Percentiles rank a stretch among this genome's conserved stretches.
phyloP scores from a whole-genome alignment of 768 basidiomycete species.

The Thelephora ganbajun region DNA sequence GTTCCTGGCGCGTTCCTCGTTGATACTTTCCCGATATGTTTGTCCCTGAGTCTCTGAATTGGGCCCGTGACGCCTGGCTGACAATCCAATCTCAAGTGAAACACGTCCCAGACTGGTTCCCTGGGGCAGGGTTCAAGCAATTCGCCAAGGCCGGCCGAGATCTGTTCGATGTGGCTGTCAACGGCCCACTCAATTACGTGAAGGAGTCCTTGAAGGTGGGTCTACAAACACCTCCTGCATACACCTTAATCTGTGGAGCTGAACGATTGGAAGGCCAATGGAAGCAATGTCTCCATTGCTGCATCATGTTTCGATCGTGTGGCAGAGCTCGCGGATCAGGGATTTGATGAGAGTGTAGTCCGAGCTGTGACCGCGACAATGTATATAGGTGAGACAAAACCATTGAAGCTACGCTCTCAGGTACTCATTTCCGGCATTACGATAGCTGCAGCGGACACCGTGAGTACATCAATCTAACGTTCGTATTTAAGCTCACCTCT shows the following conservation, averaged over 20 bases:
- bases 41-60: not conserved
- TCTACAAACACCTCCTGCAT: no score
- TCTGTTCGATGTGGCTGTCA: constrained; percentile 2
- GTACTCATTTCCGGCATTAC: no score
- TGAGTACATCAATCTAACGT: no score
- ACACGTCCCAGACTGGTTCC: constrained; percentile 12
- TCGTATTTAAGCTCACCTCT: no score
- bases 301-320: not conserved
- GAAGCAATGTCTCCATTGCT: no score
- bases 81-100: constrained; percentile 7
- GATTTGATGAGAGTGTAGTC: not conserved
- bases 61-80: not conserved
- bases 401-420: no score
- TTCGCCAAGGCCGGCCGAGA: constrained; percentile 6
- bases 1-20: not conserved
- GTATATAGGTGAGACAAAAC: not conserved
- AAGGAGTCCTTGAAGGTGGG: constrained; percentile 2
- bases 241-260: no score
- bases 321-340: no score
- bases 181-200: constrained; percentile 8
- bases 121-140: constrained; percentile 10
- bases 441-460: no score
- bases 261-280: no score
- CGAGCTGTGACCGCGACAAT: not conserved
- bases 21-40: not conserved